Base-by-base conservation (phyloP, 805 yeast genomes). In the Candida vartiovaarae region DNA sequence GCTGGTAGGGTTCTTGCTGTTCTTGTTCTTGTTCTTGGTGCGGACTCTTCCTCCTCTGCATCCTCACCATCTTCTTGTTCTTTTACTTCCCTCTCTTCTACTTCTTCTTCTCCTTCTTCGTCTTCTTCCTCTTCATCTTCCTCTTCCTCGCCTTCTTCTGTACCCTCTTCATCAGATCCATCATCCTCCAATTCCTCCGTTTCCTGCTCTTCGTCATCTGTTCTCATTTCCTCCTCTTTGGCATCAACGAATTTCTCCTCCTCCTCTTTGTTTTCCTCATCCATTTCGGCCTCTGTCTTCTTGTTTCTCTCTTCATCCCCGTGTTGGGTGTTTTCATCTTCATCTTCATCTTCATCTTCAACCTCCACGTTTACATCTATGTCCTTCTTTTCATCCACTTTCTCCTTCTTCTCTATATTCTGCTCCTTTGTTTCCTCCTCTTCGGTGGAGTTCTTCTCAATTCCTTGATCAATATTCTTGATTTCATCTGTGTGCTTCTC, bases 261-360 rank as follows among this genome's bases (percentile, higher is more conserved):
- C 24, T 36, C 34, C 11, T 25, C 42, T 3, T 34, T 43, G 7
- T 33, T 43, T 24, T 46, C 40, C 6, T 49, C 50, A 27, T 42
- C 52, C 28, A 42, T 51, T 32, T 50, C 53, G 44, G 27, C 49
- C 41, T 34, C 44, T 28, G 39, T 43, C 6, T 47, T 49, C 26
- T 39, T 37, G 5, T 27, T 41, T 28, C 46, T 51, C 25, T 44
- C 54, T n/a, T 51, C 51, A 4, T 47, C 57, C 11, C 28, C 51
- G 2, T 41, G 38, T 9, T 43, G 37, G 4, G 29, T 37, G 3
- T 28, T 39, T 26, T 43, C 49, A 11, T 28, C 45, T 8, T 37
- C 42, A 10, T 34, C n/a, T 39, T 8, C 41, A 8, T 32, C 48
- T 31, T 42, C 46, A 5, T 40, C 45, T 23, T 45, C 51, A 5